A percentile compares a stretch with the other conserved stretches of the same genome.
These are phyloP conservation scores for Syzygium oleosum DNA, from an alignment of 345 rosid genomes.

Conservation along the genomic window DNA sequence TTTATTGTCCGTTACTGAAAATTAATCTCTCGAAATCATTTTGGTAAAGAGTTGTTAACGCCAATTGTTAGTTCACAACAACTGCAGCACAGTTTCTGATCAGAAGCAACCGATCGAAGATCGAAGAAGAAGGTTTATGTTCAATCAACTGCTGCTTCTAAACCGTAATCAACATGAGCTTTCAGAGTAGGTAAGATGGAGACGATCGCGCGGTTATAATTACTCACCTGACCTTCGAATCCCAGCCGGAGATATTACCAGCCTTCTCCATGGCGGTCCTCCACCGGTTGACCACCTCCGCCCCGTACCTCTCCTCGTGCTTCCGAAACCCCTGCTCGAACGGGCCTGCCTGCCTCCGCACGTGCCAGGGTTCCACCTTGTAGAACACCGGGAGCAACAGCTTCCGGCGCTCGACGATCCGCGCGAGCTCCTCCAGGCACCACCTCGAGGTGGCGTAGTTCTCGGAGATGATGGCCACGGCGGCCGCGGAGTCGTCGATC, in stretches of 20 bases:
- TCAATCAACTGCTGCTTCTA: not conserved
- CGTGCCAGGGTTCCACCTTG: constrained; percentile 6
- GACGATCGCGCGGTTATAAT: not conserved
- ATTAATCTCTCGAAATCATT: no score
- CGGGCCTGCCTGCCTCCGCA: not conserved
- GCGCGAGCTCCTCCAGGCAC: constrained; percentile 20
- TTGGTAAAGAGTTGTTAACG: no score
- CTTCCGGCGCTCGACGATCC: constrained; percentile 6
- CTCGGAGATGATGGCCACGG: constrained; percentile 2
- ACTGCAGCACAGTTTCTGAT: not conserved
- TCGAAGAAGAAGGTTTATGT: not conserved
- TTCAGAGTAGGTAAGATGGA: not conserved
- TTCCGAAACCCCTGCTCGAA: not conserved
- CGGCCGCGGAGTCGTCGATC: constrained; percentile 14
- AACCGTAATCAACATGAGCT: not conserved
- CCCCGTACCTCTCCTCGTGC: not conserved
- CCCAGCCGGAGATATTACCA: constrained; percentile 7
- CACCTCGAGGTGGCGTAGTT: constrained; percentile 13
- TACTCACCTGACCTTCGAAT: not conserved
- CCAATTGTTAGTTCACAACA: not conserved
- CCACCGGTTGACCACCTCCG: not conserved
- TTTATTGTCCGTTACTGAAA: no score
- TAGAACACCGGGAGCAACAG: constrained; percentile 18
- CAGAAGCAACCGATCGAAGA: not conserved
- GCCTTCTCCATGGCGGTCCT: constrained; percentile 10